Conservation (phyloP, 768 basidiomycete genomes). For the Podaxis rugospora region DNA sequence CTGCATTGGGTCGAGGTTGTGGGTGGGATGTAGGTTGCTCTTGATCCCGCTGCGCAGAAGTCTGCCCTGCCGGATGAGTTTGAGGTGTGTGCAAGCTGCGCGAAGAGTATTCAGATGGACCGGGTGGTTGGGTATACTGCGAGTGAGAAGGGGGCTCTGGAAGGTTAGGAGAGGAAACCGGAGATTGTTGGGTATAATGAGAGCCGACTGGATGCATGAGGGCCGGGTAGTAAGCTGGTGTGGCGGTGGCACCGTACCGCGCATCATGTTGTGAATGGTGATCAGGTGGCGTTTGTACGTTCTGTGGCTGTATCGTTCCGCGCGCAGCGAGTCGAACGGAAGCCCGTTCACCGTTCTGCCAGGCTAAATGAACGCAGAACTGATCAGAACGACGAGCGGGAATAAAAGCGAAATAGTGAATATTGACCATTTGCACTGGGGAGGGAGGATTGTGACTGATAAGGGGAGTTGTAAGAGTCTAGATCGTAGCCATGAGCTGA, state of each 20-base stretch:
- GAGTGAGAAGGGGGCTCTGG: background rate
- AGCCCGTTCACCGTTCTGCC: constrained; percentile 49
- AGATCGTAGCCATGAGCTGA: constrained; percentile 7
- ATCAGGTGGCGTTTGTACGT: constrained; percentile 13
- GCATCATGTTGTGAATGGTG: constrained; percentile 22
- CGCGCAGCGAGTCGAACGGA: constrained; percentile 59
- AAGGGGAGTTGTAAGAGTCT: background rate
- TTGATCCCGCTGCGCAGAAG: background rate
- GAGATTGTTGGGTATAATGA: constrained; percentile 1
- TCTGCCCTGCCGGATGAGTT: background rate
- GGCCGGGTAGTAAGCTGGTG: background rate
- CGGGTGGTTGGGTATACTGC: constrained; percentile 13
- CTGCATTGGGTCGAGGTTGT: background rate
- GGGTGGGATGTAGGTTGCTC: background rate
- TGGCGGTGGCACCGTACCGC: constrained; percentile 26
- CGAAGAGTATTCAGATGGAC: background rate
- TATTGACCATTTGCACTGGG: background rate
- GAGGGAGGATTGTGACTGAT: background rate
- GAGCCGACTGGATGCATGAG: background rate
- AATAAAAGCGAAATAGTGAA: background rate
- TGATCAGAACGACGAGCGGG: background rate
- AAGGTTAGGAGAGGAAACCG: background rate
- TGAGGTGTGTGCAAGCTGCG: background rate
- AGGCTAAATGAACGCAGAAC: constrained; percentile 31
- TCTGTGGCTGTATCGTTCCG: constrained; percentile 25